Evolutionary conservation across 2,329 filamentous ascomycete species (phyloP).

Genomic region (Botrytis pseudocinerea): DNA sequence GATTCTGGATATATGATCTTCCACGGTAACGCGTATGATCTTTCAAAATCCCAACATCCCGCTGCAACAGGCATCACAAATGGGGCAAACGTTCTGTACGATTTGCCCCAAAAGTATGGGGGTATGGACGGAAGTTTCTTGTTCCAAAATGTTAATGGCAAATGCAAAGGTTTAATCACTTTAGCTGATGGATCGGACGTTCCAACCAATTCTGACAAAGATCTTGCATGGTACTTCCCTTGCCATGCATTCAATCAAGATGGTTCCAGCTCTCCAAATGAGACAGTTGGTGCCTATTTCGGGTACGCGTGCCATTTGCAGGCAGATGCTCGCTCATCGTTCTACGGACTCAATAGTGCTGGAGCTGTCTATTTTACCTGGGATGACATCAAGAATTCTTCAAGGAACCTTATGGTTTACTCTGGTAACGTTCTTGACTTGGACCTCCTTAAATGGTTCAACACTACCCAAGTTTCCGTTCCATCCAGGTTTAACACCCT

Average conservation of each 20-base stretch:
- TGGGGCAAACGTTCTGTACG: slow-evolving; percentile 79
- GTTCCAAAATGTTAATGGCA: slow-evolving; percentile 97
- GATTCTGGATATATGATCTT: slow-evolving; percentile 88
- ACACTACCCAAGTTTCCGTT: slow-evolving; percentile 73
- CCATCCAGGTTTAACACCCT: slow-evolving; percentile 79
- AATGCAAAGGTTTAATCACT: slow-evolving; percentile 89
- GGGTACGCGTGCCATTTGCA: slow-evolving; percentile 91
- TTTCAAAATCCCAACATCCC: slow-evolving; percentile 75
- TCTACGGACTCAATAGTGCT: slow-evolving; percentile 69
- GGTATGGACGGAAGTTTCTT: slow-evolving; percentile 95
- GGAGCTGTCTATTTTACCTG: slow-evolving; percentile 96
- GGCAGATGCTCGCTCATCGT: slow-evolving; percentile 63
- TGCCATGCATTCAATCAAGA: slow-evolving; percentile 92
- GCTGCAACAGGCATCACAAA: slow-evolving; percentile 73
- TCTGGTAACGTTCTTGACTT: slow-evolving; percentile 92
- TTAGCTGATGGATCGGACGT: slow-evolving; percentile 70
- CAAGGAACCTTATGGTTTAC: slow-evolving; percentile 90
- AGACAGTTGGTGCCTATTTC: slow-evolving; percentile 71
- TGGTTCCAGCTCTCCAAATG: slow-evolving; percentile 76
- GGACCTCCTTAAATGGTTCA: slow-evolving; percentile 86
- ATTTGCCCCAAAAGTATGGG: slow-evolving; percentile 76
- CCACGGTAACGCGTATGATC: slow-evolving; percentile 86
- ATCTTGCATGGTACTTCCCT: slow-evolving; percentile 96
- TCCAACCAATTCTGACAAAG: slow-evolving; percentile 68
- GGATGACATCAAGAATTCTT: slow-evolving; percentile 87